Evolutionary conservation across 768 basidiomycete species (phyloP).

Genomic region (Kwoniella sp.): DNA sequence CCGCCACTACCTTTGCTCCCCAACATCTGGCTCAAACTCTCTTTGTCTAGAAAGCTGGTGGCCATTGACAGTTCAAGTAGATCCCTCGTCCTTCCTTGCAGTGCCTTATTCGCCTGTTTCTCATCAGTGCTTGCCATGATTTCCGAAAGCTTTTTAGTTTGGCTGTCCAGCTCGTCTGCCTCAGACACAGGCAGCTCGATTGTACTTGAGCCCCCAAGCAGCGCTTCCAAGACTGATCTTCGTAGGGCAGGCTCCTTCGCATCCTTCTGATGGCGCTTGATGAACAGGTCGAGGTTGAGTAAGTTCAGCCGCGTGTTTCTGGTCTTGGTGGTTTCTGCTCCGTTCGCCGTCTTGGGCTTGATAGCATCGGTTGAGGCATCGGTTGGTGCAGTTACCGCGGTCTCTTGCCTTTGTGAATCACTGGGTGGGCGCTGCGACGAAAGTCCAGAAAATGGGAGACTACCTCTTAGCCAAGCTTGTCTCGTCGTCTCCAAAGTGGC

Average conservation of each 20-base stretch:
- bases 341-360: no score
- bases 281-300: neutral
- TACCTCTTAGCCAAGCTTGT: no score
- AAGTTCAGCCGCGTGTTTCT: neutral
- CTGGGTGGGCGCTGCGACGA: no score
- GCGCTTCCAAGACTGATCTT: neutral
- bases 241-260: neutral
- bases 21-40: neutral
- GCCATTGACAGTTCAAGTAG: neutral
- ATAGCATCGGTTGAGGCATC: no score
- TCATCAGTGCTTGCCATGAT: neutral
- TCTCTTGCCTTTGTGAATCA: no score
- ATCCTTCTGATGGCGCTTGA: neutral
- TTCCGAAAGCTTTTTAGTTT: neutral
- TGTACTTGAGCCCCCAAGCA: neutral
- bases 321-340: no score
- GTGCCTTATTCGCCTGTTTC: neutral
- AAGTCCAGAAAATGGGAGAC: no score
- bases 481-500: no score
- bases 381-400: no score
- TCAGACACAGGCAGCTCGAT: neutral
- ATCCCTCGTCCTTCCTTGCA: neutral
- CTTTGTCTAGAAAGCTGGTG: neutral
- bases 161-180: neutral
- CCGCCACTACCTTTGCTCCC: neutral